Base-by-base conservation (phyloP, 2,329 filamentous ascomycete genomes). In the Aspergillus novofumigatus region DNA sequence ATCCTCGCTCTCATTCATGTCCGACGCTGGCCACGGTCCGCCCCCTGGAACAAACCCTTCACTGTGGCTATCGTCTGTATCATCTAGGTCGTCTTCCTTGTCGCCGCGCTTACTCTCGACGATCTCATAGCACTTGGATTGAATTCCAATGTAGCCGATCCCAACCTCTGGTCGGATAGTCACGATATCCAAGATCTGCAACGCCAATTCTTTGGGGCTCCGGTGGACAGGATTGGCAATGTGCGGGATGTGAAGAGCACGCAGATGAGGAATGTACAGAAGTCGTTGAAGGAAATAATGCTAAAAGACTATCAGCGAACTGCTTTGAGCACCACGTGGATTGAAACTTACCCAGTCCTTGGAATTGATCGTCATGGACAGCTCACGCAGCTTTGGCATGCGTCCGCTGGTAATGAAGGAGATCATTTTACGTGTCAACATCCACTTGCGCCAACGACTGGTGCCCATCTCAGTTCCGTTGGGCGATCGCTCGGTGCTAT, bases 91-190 rank as follows among this genome's bases (percentile, higher is more conserved):
- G 45, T 60, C 64, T 14, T 67, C 66, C 29, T 62, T 65, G 21
- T 77, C 76, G 47, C 82, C 79, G 11, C 56, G 54, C 29, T 59
- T 64, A 17, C 76, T 79, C 70, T 94, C 90, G 7, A 92, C 74
- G 32, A 94, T 88, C 70, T 94, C 90, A 67, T 90, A 94, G 72
- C 91, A 94, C 72, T 92, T 92, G 44, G 78, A 79, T n/a, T 81
- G 81, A 54, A 94, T 83, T 20, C 88, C 91, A 64, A 93, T 82
- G 67, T 92, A 93, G 71, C 86, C 90, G 14, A 94, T 79, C 66
- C 88, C 86, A 26, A 92, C 83, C 64, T 92, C 89, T 0, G 89
- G 88, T 4, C 89, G 83, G 17, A 94, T 78, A 11, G 88, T 86
- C 54, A 93, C 86, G 49, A 92, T 89, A 69, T 93, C 89, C 32